Percentiles rank a stretch among this genome's conserved stretches.
Conservation (phyloP, 495 filamentous ascomycete species). For the Penicillium lagena region DNA sequence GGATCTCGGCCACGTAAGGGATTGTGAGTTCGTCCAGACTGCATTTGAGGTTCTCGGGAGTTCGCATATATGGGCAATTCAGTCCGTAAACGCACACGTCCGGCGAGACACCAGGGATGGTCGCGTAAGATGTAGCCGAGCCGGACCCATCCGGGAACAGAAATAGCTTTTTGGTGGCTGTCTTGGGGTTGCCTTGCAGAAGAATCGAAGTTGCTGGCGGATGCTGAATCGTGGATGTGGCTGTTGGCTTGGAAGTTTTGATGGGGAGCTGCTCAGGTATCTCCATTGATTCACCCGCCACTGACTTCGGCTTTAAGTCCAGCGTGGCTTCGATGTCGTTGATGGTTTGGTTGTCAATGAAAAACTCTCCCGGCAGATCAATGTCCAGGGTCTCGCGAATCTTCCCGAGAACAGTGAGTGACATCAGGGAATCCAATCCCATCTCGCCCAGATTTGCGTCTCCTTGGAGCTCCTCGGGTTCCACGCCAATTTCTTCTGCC, state of each 20-base stretch:
- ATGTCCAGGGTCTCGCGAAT: constrained; percentile 49
- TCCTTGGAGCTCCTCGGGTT: constrained; percentile 52
- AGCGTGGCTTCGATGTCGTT: constrained; percentile 45
- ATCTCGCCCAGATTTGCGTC: constrained; percentile 39
- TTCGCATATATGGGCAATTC: constrained; percentile 63
- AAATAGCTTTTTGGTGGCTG: constrained; percentile 36
- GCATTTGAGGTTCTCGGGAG: constrained; percentile 47
- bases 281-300: constrained; percentile 14
- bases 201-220: constrained; percentile 45
- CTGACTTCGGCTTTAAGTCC: constrained; percentile 30
- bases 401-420: constrained; percentile 41
- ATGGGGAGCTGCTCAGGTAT: constrained; percentile 13
- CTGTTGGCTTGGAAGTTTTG: constrained; percentile 8
- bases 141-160: constrained; percentile 46
- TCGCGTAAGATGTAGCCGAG: constrained; percentile 55
- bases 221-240: constrained; percentile 16
- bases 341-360: constrained; percentile 55
- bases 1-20: constrained; percentile 59
- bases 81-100: constrained; percentile 54
- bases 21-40: constrained; percentile 50
- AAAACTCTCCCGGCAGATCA: constrained; percentile 48
- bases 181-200: constrained; percentile 43
- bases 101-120: constrained; percentile 48
- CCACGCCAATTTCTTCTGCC: constrained; percentile 61
- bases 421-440: constrained; percentile 50